These are phyloP conservation scores for Ogataea sp. DNA, from an alignment of 805 yeast genomes.

Conservation along the genomic window DNA sequence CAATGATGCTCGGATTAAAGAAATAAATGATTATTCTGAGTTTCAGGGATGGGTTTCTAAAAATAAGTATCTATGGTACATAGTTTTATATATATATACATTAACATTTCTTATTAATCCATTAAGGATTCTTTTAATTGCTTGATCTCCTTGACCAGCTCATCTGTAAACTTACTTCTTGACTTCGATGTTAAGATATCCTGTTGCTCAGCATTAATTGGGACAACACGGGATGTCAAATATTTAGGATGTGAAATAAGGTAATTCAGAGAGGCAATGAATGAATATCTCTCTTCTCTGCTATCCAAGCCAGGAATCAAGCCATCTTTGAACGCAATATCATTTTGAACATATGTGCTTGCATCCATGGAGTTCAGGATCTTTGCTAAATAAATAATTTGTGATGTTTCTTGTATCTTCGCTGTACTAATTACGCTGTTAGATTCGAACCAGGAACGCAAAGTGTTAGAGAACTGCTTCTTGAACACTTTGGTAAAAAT, in stretches of 20 bases:
- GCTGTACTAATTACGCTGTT: conserved; percentile 42
- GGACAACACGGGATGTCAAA: conserved; percentile 56
- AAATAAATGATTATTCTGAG: neutral
- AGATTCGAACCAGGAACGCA: conserved; percentile 53
- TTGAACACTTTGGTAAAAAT: conserved; percentile 55
- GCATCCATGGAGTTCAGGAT: conserved; percentile 46
- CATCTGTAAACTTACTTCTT: conserved; percentile 33
- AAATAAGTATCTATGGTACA: too few species aligned
- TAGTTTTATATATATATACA: neutral
- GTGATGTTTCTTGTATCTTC: conserved; percentile 55
- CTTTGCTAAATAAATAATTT: conserved; percentile 56
- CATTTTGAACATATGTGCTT: conserved; percentile 2
- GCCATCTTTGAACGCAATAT: conserved; percentile 10
- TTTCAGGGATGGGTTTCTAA: too few species aligned
- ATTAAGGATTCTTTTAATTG: conserved; percentile 40
- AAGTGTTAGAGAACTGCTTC: conserved; percentile 55
- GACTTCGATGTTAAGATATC: conserved; percentile 38
- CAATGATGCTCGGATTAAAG: conserved; percentile 15
- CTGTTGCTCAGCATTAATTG: conserved; percentile 61
- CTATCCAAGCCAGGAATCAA: conserved; percentile 56
- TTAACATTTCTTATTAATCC: conserved; percentile 6
- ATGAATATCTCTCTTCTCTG: conserved; percentile 46
- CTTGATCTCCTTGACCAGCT: conserved; percentile 41
- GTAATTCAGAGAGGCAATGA: conserved; percentile 57
- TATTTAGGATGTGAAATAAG: conserved; percentile 83